These are phyloP conservation scores for Persicaria tinctoria DNA, from an alignment of 148 eudicot species.

Conservation along the genomic window DNA sequence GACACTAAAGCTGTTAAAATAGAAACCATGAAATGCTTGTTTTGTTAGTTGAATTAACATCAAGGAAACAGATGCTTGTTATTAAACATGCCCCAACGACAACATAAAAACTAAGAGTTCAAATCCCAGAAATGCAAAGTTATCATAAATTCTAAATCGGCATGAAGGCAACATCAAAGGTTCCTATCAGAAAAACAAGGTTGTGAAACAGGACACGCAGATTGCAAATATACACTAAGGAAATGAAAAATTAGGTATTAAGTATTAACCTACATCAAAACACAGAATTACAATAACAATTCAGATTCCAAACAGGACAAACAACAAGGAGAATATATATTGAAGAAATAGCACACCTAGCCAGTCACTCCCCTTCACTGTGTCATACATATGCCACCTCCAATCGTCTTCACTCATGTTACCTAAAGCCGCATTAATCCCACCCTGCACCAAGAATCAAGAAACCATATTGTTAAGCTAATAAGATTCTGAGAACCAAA, in stretches of 20 bases:
- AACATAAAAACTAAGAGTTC: neutral
- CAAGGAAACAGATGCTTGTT: neutral
- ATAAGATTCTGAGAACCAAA: neutral
- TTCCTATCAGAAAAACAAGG: neutral
- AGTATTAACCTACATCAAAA: neutral
- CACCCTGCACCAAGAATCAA: conserved; percentile 54
- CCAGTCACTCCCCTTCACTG: conserved; percentile 99
- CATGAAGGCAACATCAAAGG: neutral
- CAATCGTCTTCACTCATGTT: conserved; percentile 97
- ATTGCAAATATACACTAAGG: neutral
- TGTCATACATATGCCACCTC: conserved; percentile 99
- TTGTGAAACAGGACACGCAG: neutral
- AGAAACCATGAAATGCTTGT: neutral
- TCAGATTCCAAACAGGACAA: neutral
- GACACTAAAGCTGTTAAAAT: neutral
- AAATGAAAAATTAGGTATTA: neutral
- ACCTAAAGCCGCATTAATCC: conserved; percentile 98
- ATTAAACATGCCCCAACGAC: neutral
- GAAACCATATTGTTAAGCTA: neutral
- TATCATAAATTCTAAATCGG: neutral
- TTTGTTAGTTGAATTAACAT: neutral
- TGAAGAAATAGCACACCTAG: conserved; percentile 43
- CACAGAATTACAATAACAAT: neutral
- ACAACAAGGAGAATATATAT: neutral
- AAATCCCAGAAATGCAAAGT: neutral